Evolutionary conservation across 345 rosid genomes (phyloP).

Genomic region (Brassica napus): DNA sequence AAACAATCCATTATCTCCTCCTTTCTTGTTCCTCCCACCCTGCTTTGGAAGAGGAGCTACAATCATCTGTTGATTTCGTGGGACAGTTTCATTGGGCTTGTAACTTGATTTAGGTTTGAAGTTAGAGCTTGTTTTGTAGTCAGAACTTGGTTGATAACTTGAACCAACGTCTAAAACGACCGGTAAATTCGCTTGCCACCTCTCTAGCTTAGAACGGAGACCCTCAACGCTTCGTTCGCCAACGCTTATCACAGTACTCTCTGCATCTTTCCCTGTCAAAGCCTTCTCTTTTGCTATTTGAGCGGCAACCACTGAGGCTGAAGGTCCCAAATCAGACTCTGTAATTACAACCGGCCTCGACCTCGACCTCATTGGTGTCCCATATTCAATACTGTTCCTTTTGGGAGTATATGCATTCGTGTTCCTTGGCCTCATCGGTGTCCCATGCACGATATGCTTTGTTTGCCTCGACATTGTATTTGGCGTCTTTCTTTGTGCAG

Average conservation of each 20-base stretch:
- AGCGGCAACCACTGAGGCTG: constrained; percentile 85
- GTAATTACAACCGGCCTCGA: constrained; percentile 46
- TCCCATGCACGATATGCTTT: constrained; percentile 29
- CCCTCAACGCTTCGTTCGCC: constrained; percentile 68
- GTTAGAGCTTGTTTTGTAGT: constrained; percentile 32
- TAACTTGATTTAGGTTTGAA: constrained; percentile 37
- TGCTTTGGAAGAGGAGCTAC: constrained; percentile 38
- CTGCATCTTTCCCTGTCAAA: constrained; percentile 43
- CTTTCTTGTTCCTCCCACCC: constrained; percentile 28
- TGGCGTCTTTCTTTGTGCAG: constrained; percentile 18
- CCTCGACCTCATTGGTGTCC: constrained; percentile 43
- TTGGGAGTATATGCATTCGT: constrained; percentile 26
- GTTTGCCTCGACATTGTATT: constrained; percentile 14
- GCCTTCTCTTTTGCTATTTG: constrained; percentile 48
- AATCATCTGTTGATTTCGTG: constrained; percentile 26
- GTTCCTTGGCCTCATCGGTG: constrained; percentile 40
- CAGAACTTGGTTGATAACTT: constrained; percentile 39
- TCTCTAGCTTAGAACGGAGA: constrained; percentile 68
- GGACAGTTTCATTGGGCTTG: constrained; percentile 33
- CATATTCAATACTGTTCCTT: constrained; percentile 33
- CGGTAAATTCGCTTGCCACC: constrained; percentile 80
- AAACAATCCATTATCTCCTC: constrained; percentile 23
- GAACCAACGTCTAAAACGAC: constrained; percentile 53
- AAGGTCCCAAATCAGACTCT: constrained; percentile 79
- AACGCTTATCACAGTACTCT: constrained; percentile 53